Evolutionary conservation across 1,284 basidiomycete genomes (phyloP).

Genomic region (Ustilago hordei): DNA sequence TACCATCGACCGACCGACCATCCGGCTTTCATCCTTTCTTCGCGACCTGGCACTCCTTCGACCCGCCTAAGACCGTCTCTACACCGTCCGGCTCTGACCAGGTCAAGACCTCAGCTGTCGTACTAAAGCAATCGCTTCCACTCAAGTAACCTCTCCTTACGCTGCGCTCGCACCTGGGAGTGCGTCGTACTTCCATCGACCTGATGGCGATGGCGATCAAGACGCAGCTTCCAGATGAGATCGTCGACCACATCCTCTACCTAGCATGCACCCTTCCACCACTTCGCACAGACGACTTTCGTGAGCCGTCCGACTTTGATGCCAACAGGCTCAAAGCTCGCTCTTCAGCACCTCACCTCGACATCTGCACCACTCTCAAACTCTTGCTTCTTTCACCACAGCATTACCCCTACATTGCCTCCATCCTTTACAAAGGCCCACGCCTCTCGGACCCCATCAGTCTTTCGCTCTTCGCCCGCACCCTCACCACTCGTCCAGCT

Average conservation of each 20-base stretch:
- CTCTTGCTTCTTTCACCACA: conserved; percentile 52
- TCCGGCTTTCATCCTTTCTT: background rate
- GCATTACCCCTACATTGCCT: conserved; percentile 50
- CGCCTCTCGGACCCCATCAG: conserved; percentile 52
- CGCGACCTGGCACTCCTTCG: background rate
- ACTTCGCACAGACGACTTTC: conserved; percentile 31
- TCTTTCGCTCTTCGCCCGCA: conserved; percentile 49
- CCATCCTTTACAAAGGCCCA: conserved; percentile 53
- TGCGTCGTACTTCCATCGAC: background rate
- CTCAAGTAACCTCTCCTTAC: background rate
- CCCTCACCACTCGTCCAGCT: conserved; percentile 46
- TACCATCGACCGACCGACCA: background rate
- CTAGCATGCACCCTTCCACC: conserved; percentile 51
- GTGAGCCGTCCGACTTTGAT: conserved; percentile 41
- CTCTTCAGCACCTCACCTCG: conserved; percentile 47
- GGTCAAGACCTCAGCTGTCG: background rate
- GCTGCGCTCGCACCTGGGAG: conserved; percentile 1
- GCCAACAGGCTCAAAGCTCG: conserved; percentile 45
- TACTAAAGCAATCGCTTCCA: conserved; percentile 1
- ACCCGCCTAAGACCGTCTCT: background rate
- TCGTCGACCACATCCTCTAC: conserved; percentile 54
- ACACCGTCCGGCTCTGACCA: background rate
- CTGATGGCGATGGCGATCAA: conserved; percentile 24
- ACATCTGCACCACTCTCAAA: conserved; percentile 46
- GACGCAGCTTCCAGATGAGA: conserved; percentile 52